These are phyloP conservation scores for Saccharomycopsis oosterbeekiorum DNA, from an alignment of 805 yeast genomes.

Conservation along the genomic window DNA sequence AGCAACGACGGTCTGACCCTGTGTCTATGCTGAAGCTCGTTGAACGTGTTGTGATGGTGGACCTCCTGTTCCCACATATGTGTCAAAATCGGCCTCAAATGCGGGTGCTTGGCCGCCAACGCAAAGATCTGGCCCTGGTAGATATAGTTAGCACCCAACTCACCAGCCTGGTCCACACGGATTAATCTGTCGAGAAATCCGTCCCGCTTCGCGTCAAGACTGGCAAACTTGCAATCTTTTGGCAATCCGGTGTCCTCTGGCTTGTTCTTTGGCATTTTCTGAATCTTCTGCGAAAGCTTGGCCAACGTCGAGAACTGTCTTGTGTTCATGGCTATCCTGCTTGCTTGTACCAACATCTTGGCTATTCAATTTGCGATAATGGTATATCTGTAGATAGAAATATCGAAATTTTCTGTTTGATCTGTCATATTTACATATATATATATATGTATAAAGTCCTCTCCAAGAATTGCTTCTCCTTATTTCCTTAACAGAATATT, in stretches of 20 bases:
- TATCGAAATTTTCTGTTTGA: too few species aligned
- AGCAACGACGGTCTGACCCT: constrained; percentile 86
- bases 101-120: constrained; percentile 59
- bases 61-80: constrained; percentile 99
- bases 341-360: neutral
- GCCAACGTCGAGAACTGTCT: neutral
- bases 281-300: neutral
- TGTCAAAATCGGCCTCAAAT: constrained; percentile 64
- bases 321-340: neutral
- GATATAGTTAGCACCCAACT: constrained; percentile 88
- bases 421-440: too few species aligned
- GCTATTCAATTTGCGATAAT: too few species aligned
- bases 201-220: constrained; percentile 41
- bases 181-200: constrained; percentile 67
- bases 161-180: constrained; percentile 97
- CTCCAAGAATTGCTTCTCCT: too few species aligned
- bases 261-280: neutral
- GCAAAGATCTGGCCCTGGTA: constrained; percentile 85
- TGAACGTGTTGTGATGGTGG: constrained; percentile 81
- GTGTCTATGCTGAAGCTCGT: constrained; percentile 59
- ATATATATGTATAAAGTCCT: too few species aligned
- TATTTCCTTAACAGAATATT: too few species aligned
- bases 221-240: constrained; percentile 20
- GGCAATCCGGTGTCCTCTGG: neutral
- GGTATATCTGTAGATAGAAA: too few species aligned